These are phyloP conservation scores for Flagelloscypha sp. DNA, from an alignment of 768 basidiomycete genomes.

Conservation along the genomic window DNA sequence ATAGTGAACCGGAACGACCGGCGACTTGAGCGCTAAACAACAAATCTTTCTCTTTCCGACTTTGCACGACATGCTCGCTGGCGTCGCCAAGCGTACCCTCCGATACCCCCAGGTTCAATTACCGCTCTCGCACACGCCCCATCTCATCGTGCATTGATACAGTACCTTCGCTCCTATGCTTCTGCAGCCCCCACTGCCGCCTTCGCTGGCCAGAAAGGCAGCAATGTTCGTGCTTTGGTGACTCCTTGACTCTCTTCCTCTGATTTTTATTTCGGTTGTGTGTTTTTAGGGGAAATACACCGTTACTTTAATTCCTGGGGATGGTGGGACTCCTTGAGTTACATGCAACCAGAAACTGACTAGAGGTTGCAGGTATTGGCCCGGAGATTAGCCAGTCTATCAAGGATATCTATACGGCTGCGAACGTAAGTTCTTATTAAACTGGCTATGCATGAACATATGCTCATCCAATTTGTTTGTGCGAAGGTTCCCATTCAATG, in stretches of 20 bases:
- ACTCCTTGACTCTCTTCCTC: not conserved
- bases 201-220: conserved; percentile 84
- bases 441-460: conserved; percentile 3
- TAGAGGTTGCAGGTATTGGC: conserved; percentile 72
- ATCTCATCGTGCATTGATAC: conserved; percentile 9
- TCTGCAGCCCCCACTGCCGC: conserved; percentile 77
- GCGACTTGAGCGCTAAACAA: not conserved
- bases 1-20: conserved; percentile 1
- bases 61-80: conserved; percentile 45
- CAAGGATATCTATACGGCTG: conserved; percentile 86
- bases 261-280: not conserved
- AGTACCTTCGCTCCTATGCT: conserved; percentile 61
- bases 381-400: conserved; percentile 97
- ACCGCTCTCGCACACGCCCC: not conserved
- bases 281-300: conserved; percentile 83
- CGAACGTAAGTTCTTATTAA: conserved; percentile 45
- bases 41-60: conserved; percentile 8
- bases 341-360: conserved; percentile 8
- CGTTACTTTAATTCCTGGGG: conserved; percentile 94
- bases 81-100: conserved; percentile 46
- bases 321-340: conserved; percentile 48
- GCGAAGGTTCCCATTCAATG: conserved; percentile 91
- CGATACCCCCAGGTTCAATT: conserved; percentile 39
- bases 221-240: conserved; percentile 53
- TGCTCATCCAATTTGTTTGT: conserved; percentile 8